phyloP scores from a whole-genome alignment of 2,329 filamentous ascomycete species.

The Hypoxylon sp. region DNA sequence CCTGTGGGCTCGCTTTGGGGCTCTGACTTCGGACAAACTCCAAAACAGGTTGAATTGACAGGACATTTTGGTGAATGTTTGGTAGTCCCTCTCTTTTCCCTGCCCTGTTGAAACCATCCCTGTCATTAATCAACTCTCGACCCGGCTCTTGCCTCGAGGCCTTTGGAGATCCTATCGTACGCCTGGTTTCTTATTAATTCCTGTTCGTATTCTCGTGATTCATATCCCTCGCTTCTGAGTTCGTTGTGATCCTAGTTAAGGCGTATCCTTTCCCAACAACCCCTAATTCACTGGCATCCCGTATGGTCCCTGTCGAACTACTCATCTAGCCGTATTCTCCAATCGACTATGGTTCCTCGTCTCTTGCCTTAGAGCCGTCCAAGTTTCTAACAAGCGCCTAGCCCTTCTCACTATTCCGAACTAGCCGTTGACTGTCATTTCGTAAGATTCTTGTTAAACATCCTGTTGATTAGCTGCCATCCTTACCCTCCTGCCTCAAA shows the following conservation, averaged over 20 bases:
- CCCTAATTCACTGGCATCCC: background rate
- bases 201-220: background rate
- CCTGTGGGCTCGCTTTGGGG: background rate
- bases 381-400: background rate
- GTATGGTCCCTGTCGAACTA: background rate
- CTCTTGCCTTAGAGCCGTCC: background rate
- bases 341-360: background rate
- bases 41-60: background rate
- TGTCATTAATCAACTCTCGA: background rate
- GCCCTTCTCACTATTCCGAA: background rate
- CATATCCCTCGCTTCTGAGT: background rate
- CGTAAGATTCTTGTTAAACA: background rate
- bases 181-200: background rate
- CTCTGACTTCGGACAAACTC: background rate
- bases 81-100: background rate
- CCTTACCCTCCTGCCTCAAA: background rate
- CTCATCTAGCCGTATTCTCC: background rate
- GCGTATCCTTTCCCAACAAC: background rate
- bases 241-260: background rate
- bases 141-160: background rate
- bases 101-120: background rate
- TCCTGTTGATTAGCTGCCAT: background rate
- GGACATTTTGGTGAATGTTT: background rate
- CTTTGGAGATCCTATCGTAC: background rate
- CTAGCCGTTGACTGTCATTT: background rate